Evolutionary conservation across 1,284 basidiomycete genomes (phyloP).

Genomic region (Stygiomarasmius scandens): DNA sequence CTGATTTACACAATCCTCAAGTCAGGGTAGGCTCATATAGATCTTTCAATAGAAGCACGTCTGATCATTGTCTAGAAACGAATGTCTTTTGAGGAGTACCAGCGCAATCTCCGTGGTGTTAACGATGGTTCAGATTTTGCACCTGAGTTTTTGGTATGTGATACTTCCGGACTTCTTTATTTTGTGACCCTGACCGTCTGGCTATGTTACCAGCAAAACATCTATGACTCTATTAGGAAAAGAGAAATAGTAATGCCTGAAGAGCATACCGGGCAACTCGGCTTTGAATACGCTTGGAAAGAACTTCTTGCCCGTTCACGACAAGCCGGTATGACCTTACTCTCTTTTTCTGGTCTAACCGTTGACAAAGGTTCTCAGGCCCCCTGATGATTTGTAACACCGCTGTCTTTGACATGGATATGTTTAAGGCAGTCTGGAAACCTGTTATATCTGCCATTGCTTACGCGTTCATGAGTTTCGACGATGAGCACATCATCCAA

Average conservation of each 20-base stretch:
- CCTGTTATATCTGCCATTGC: slow-evolving; percentile 90
- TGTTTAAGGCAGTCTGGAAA: slow-evolving; percentile 94
- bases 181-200: slow-evolving; percentile 12
- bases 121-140: slow-evolving; percentile 89
- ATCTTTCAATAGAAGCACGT: neutral
- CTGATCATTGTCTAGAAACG: slow-evolving; percentile 65
- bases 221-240: slow-evolving; percentile 94
- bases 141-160: slow-evolving; percentile 78
- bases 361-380: slow-evolving; percentile 46
- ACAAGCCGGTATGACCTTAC: slow-evolving; percentile 62
- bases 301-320: slow-evolving; percentile 86
- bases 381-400: slow-evolving; percentile 82
- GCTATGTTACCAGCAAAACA: slow-evolving; percentile 60
- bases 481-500: slow-evolving; percentile 96
- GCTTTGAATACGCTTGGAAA: slow-evolving; percentile 99
- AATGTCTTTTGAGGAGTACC: slow-evolving; percentile 96
- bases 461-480: slow-evolving; percentile 92
- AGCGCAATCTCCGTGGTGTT: slow-evolving; percentile 89
- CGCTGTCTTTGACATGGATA: slow-evolving; percentile 81
- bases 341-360: slow-evolving; percentile 11
- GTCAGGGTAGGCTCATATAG: slow-evolving; percentile 60
- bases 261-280: slow-evolving; percentile 95
- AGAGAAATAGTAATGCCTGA: slow-evolving; percentile 98
- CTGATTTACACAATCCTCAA: slow-evolving; percentile 97
- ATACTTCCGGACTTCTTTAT: neutral